Evolutionary conservation across 257 asterid species (phyloP), one percentile per base, ranked within the genome.

Genomic region (Rauvolfia tetraphylla): DNA sequence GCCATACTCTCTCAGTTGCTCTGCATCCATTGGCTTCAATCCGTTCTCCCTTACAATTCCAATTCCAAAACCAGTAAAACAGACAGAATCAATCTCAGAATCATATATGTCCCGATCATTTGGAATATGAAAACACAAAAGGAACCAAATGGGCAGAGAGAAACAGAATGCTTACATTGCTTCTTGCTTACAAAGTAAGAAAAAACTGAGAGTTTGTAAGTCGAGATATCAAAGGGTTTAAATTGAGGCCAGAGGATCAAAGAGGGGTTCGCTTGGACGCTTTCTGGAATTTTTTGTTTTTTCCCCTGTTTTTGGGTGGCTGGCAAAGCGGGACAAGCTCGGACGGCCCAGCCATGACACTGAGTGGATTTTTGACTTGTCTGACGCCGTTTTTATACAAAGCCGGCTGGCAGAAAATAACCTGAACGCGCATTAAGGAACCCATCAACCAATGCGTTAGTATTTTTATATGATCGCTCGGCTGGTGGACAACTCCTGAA

Each of bases 11-110:
- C 98, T 88, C 79, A 95, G 75, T 78, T 92, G 97, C 67, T 95
- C 97, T 1, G 97, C 82, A 69, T 95, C 95, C 96, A 95, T 92
- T 73, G 96, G 90, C 92, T 92, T 92, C 88, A 94, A 80, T 69
- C 57, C 87, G 48, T 89, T 87, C 39, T 88, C 96, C 96, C 97
- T 89, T 34, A 23, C 15, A 54, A 58, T 36, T 38, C 78, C 75
- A 79, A 61, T 63, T 51, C 38, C 46, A 42, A 33, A 61, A 53
- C 7, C 25, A 53, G 59, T 18, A 53, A 53, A 22, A 53, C 17
- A 18, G 9, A 6, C n/a, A 1, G 9, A 72, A 53, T 31, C 39
- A 53, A 23, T 72, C 62, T 67, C 44, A 53, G 2, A 53, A 72
- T 20, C 33, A 53, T 18, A 33, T 41, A n/a, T n/a, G n/a, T n/a